A percentile compares a stretch with the other conserved stretches of the same genome.
Conservation (phyloP, 1,284 basidiomycete species). For the Ustilago lituana region DNA sequence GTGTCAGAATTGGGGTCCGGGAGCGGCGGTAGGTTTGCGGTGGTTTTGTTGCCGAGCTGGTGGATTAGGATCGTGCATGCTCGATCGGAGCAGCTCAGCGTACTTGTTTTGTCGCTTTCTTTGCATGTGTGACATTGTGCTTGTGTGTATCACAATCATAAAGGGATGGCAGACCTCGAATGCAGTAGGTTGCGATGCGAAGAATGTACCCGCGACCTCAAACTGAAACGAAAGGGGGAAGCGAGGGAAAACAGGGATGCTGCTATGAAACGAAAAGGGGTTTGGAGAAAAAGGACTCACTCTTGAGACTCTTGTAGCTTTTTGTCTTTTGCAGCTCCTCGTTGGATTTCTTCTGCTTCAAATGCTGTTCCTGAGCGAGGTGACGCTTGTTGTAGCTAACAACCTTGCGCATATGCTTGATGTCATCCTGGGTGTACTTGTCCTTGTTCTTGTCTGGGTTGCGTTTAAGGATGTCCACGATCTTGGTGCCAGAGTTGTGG, state of each 20-base stretch:
- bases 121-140: too few species aligned
- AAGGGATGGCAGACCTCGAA: too few species aligned
- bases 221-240: slow-evolving; percentile 6
- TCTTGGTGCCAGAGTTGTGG: slow-evolving; percentile 57
- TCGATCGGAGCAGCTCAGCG: too few species aligned
- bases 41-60: too few species aligned
- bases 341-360: slow-evolving; percentile 53
- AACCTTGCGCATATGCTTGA: slow-evolving; percentile 67
- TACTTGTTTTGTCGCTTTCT: too few species aligned
- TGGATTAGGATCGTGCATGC: too few species aligned
- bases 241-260: neutral
- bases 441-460: slow-evolving; percentile 63
- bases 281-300: slow-evolving; percentile 27
- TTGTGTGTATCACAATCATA: too few species aligned
- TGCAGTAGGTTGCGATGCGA: too few species aligned
- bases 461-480: slow-evolving; percentile 64
- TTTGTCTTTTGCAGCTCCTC: slow-evolving; percentile 59
- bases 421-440: slow-evolving; percentile 62
- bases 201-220: too few species aligned
- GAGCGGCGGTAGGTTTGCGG: too few species aligned
- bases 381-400: slow-evolving; percentile 66
- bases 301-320: slow-evolving; percentile 53
- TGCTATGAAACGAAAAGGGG: slow-evolving; percentile 15
- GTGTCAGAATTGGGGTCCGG: slow-evolving; percentile 9
- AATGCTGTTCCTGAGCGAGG: slow-evolving; percentile 60